A percentile compares a stretch with the other conserved stretches of the same genome.
Conservation (phyloP, 768 basidiomycete species). For the Krasilnikovozyma curviuscula region DNA sequence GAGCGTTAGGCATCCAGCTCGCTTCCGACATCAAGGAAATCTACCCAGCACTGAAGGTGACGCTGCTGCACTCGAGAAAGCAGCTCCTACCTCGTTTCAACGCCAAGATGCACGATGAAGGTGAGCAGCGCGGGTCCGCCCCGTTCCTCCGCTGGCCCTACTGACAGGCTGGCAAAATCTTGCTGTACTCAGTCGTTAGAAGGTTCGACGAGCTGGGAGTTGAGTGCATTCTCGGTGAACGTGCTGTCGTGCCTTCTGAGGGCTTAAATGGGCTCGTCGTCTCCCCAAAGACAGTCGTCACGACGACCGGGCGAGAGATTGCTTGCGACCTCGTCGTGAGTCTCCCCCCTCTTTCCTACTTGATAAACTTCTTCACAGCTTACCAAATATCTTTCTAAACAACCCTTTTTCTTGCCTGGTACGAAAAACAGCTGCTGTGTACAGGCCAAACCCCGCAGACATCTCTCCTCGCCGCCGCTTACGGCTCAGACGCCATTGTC, state of each 20-base stretch:
- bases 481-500: not conserved
- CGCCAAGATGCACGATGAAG: slow-evolving; percentile 21
- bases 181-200: slow-evolving; percentile 1
- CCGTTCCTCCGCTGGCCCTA: no score
- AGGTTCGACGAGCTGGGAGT: slow-evolving; percentile 3
- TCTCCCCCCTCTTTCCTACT: not conserved
- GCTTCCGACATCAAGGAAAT: slow-evolving; percentile 27
- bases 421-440: not conserved
- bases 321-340: slow-evolving; percentile 5
- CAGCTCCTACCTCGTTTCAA: slow-evolving; percentile 26
- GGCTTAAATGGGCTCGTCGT: not conserved
- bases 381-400: not conserved
- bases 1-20: slow-evolving; percentile 24
- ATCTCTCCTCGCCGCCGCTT: not conserved
- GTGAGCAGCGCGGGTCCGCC: no score
- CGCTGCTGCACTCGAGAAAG: slow-evolving; percentile 26
- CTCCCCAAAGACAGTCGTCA: slow-evolving; percentile 2
- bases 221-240: not conserved
- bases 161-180: no score
- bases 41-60: slow-evolving; percentile 23
- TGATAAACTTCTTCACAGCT: not conserved
- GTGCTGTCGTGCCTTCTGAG: slow-evolving; percentile 7
- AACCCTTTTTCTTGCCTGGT: not conserved
- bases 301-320: not conserved
- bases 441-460: not conserved